A percentile compares a stretch with the other conserved stretches of the same genome.
Evolutionary conservation across 2,329 filamentous ascomycete genomes (phyloP).

Genomic region (Orbilia javanica): DNA sequence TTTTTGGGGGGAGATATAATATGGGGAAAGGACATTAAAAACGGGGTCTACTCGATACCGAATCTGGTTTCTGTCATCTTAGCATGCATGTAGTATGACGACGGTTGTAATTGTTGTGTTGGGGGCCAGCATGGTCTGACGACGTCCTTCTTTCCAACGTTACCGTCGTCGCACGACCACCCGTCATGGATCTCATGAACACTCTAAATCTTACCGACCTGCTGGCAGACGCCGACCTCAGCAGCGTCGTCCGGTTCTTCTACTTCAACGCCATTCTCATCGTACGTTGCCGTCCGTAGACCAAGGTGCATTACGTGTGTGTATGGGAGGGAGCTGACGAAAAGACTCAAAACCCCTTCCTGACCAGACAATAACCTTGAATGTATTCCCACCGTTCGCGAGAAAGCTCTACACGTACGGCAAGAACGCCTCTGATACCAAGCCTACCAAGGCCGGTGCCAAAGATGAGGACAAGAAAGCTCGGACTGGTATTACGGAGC

Average conservation of each 20-base stretch:
- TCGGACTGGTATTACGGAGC: conserved; percentile 58
- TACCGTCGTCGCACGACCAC: conserved; percentile 1
- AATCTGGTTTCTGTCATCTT: background rate
- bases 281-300: conserved; percentile 18
- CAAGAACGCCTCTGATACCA: conserved; percentile 33
- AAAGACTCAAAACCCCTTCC: background rate
- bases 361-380: conserved; percentile 46
- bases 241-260: conserved; percentile 44
- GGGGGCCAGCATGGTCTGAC: conserved; percentile 27
- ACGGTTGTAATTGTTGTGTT: conserved; percentile 15
- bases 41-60: background rate
- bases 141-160: conserved; percentile 12
- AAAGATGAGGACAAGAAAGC: conserved; percentile 41
- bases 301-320: conserved; percentile 4
- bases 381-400: conserved; percentile 49
- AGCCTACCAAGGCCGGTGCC: background rate
- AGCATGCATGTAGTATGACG: background rate
- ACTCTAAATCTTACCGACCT: conserved; percentile 7
- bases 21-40: background rate
- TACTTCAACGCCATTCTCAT: conserved; percentile 54
- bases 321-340: conserved; percentile 8
- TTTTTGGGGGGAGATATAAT: background rate
- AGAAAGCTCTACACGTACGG: conserved; percentile 46
- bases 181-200: conserved; percentile 14
- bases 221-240: background rate